Conservation (phyloP, 441 rosid genomes). For the Mallotus japonicus region DNA sequence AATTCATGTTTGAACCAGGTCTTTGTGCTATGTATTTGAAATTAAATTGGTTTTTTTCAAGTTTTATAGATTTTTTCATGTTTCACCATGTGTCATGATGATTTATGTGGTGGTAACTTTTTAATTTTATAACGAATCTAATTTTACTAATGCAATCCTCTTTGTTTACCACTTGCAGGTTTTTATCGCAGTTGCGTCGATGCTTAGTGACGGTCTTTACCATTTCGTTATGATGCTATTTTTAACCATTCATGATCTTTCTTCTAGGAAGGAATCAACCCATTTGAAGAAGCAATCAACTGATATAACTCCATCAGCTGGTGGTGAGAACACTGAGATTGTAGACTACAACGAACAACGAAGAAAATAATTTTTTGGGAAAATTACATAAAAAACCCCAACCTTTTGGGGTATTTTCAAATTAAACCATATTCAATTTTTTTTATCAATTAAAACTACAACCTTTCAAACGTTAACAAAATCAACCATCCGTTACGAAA, state of each 20-base stretch:
- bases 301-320: slow-evolving; percentile 8
- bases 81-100: too few relatives aligned
- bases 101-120: too few relatives aligned
- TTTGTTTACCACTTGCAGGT: slow-evolving; percentile 34
- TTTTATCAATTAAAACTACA: too few relatives aligned
- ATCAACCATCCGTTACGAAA: too few relatives aligned
- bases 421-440: too few relatives aligned
- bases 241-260: slow-evolving; percentile 40
- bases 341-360: slow-evolving; percentile 44
- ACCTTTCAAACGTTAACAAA: too few relatives aligned
- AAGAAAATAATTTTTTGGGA: slow-evolving; percentile 58
- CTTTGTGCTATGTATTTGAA: neutral
- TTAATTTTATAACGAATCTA: neutral
- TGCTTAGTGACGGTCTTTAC: slow-evolving; percentile 67
- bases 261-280: too few relatives aligned
- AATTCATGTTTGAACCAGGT: neutral
- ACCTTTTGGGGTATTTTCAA: too few relatives aligned
- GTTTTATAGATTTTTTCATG: too few relatives aligned
- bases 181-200: slow-evolving; percentile 66
- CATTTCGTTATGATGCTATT: slow-evolving; percentile 49
- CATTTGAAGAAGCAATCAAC: slow-evolving; percentile 21
- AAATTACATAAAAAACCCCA: too few relatives aligned
- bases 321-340: slow-evolving; percentile 8
- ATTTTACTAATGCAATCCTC: too few relatives aligned
- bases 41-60: too few relatives aligned